Conservation (phyloP, 768 basidiomycete species). For the Kwoniella dendrophila region DNA sequence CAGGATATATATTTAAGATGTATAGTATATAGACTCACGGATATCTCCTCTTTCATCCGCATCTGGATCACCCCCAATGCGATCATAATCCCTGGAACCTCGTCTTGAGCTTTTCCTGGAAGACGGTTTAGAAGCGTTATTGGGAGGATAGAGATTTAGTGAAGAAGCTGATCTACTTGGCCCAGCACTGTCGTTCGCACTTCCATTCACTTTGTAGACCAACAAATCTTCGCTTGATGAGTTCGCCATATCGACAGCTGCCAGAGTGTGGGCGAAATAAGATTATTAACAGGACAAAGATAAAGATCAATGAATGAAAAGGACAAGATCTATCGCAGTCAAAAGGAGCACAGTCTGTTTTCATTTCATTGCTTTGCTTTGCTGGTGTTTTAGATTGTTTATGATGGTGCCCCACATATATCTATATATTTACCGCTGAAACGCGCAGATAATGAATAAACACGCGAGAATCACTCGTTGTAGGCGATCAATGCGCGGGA, state of each 20-base stretch:
- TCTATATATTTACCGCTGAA: no score
- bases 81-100: slow-evolving; percentile 14
- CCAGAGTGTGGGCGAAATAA: no score
- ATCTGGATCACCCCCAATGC: not conserved
- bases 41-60: slow-evolving; percentile 9
- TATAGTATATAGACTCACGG: slow-evolving; percentile 1
- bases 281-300: no score
- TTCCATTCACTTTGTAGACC: slow-evolving; percentile 1
- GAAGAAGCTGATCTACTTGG: slow-evolving; percentile 17
- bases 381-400: not conserved
- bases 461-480: not conserved
- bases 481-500: not conserved
- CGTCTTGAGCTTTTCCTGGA: slow-evolving; percentile 12
- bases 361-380: not conserved
- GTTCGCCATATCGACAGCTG: not conserved
- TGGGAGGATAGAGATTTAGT: slow-evolving; percentile 9
- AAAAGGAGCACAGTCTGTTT: not conserved
- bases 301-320: not conserved
- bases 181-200: slow-evolving; percentile 5
- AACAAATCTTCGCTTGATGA: slow-evolving; percentile 5
- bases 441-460: not conserved
- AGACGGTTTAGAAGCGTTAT: slow-evolving; percentile 5
- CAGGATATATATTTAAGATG: not conserved
- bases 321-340: not conserved
- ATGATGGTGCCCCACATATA: not conserved